phyloP scores from a whole-genome alignment of 75 land plant genomes.

The Azolla pinnata region DNA sequence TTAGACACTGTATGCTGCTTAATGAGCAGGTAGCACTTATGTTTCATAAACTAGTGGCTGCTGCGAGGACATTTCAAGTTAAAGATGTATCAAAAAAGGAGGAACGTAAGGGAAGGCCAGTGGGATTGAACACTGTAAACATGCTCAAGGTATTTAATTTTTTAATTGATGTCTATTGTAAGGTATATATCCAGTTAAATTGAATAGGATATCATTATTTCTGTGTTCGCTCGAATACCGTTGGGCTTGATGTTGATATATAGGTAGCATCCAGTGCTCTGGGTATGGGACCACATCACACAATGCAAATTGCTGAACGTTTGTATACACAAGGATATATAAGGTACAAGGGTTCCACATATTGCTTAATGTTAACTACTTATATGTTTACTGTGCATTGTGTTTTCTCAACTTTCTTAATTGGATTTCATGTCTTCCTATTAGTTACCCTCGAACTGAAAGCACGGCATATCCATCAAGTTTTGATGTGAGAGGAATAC shows the following conservation, averaged over 20 bases:
- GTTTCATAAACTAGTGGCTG: constrained; percentile 70
- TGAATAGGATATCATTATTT: not conserved
- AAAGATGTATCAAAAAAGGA: constrained; percentile 57
- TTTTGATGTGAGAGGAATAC: constrained; percentile 67
- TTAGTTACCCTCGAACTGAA: constrained; percentile 96
- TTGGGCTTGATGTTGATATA: not conserved
- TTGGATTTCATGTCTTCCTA: constrained; percentile 4
- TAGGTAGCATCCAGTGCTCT: constrained; percentile 94
- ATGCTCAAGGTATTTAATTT: constrained; percentile 95
- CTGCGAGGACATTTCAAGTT: constrained; percentile 46
- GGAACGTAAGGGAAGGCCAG: constrained; percentile 69
- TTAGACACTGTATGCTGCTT: not conserved
- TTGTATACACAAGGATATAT: constrained; percentile 92
- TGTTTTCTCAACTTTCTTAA: not conserved
- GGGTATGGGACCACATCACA: constrained; percentile 79
- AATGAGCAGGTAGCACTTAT: constrained; percentile 55
- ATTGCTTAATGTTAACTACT: not conserved
- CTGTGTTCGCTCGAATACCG: not conserved
- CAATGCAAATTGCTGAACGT: constrained; percentile 95
- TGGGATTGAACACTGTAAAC: constrained; percentile 88
- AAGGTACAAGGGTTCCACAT: constrained; percentile 36
- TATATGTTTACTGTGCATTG: not conserved
- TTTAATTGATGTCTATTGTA: no score
- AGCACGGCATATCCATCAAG: constrained; percentile 91
- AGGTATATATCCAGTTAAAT: no score